These are phyloP conservation scores for Cyamopsis tetragonoloba DNA, from an alignment of 306 rosid species.

Conservation along the genomic window DNA sequence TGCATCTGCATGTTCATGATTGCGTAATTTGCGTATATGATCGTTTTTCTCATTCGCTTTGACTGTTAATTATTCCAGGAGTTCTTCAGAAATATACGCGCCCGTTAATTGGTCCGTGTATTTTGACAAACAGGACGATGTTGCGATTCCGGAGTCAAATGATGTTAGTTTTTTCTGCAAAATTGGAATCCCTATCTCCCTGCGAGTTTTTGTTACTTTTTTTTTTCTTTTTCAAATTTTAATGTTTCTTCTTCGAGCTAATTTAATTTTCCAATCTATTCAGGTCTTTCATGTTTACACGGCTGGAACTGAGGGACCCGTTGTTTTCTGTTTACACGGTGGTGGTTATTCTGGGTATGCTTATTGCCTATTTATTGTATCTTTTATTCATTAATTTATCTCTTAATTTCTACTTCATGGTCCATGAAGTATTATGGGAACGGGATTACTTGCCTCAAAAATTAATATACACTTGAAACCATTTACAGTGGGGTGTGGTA, in stretches of 20 bases:
- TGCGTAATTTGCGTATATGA: neutral
- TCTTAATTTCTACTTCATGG: neutral
- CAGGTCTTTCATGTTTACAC: conserved; percentile 88
- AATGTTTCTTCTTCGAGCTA: neutral
- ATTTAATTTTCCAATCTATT: conserved; percentile 28
- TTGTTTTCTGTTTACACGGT: conserved; percentile 90
- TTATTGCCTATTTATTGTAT: neutral
- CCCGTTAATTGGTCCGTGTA: conserved; percentile 66
- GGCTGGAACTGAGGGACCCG: conserved; percentile 97
- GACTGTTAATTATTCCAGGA: conserved; percentile 34
- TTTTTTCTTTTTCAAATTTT: neutral
- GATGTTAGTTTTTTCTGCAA: conserved; percentile 56
- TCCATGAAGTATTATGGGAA: neutral
- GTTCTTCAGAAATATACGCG: conserved; percentile 52
- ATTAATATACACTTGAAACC: neutral
- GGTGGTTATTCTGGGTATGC: conserved; percentile 95
- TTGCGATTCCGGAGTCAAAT: conserved; percentile 55
- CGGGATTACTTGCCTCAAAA: neutral
- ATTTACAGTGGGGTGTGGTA: neutral
- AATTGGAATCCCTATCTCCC: neutral
- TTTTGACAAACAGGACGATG: conserved; percentile 72
- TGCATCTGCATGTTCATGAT: neutral
- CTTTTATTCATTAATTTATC: neutral
- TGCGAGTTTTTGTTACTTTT: neutral
- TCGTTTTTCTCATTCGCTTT: neutral